Percentiles rank a stretch among this genome's conserved stretches.
phyloP scores from a whole-genome alignment of 805 yeast genomes.

The Candida oleophila region DNA sequence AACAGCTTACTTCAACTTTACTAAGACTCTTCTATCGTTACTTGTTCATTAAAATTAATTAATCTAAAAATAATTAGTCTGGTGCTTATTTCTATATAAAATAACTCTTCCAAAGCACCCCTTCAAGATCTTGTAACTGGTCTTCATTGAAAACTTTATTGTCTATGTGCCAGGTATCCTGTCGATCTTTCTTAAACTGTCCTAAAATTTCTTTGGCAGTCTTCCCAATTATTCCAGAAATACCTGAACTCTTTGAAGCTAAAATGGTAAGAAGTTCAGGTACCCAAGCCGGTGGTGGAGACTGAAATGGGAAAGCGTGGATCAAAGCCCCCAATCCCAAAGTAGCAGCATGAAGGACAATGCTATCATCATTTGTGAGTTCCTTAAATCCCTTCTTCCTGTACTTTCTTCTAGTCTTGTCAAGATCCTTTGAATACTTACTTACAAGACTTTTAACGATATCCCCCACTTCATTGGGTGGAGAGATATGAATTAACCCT shows the following conservation, averaged over 20 bases:
- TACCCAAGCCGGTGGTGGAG: conserved; percentile 92
- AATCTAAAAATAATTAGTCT: background rate
- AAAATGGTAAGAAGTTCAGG: conserved; percentile 69
- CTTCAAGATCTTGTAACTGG: conserved; percentile 88
- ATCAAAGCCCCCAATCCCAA: conserved; percentile 86
- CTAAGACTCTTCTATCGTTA: background rate
- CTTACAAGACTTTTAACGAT: conserved; percentile 40
- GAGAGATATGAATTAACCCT: conserved; percentile 69
- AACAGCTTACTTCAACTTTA: background rate
- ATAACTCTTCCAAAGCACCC: conserved; percentile 90
- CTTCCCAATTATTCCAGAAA: conserved; percentile 77
- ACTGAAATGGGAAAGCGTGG: conserved; percentile 83
- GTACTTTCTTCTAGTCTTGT: conserved; percentile 44
- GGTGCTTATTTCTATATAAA: conserved; percentile 51
- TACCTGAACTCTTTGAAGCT: conserved; percentile 68
- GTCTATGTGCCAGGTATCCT: conserved; percentile 96
- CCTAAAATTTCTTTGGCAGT: conserved; percentile 81
- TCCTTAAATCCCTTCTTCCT: conserved; percentile 31
- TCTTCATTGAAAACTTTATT: conserved; percentile 68
- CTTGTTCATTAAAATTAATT: background rate
- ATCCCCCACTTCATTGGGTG: conserved; percentile 44
- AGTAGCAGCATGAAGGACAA: conserved; percentile 76
- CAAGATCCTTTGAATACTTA: conserved; percentile 27
- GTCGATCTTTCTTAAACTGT: conserved; percentile 85
- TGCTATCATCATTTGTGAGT: conserved; percentile 38